Evolutionary conservation across 1,139 yeast species (phyloP).

Genomic region (Pichia cactophila): DNA sequence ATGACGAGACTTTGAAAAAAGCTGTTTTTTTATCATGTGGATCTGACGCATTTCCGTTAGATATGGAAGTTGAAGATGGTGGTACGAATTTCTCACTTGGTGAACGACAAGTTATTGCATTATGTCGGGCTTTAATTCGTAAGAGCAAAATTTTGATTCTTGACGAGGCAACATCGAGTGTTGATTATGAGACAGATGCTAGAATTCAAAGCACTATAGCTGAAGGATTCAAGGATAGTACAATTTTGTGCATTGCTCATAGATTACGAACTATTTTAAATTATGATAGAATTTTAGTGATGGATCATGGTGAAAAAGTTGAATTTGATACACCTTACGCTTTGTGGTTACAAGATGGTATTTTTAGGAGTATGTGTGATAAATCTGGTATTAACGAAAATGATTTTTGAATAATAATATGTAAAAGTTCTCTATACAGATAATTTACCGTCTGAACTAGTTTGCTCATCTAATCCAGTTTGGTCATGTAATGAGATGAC

Average conservation of each 20-base stretch:
- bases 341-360: constrained; percentile 30
- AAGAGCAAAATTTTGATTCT: constrained; percentile 42
- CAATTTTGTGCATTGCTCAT: constrained; percentile 51
- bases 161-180: constrained; percentile 53
- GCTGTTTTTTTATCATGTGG: constrained; percentile 38
- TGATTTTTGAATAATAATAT: constrained; percentile 1
- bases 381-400: constrained; percentile 26
- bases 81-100: constrained; percentile 51
- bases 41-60: constrained; percentile 41
- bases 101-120: constrained; percentile 46
- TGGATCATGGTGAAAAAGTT: constrained; percentile 40
- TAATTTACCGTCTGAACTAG: neutral
- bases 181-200: constrained; percentile 48
- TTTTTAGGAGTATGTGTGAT: constrained; percentile 33
- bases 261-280: constrained; percentile 36
- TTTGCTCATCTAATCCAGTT: neutral
- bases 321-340: constrained; percentile 44
- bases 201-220: constrained; percentile 43
- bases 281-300: constrained; percentile 43
- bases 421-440: neutral
- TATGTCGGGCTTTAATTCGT: constrained; percentile 47
- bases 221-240: constrained; percentile 37
- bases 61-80: constrained; percentile 44
- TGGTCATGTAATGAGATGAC: neutral
- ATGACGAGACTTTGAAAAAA: constrained; percentile 39